Evolutionary conservation across 345 rosid species (phyloP).

Genomic region (Dipteronia dyeriana): DNA sequence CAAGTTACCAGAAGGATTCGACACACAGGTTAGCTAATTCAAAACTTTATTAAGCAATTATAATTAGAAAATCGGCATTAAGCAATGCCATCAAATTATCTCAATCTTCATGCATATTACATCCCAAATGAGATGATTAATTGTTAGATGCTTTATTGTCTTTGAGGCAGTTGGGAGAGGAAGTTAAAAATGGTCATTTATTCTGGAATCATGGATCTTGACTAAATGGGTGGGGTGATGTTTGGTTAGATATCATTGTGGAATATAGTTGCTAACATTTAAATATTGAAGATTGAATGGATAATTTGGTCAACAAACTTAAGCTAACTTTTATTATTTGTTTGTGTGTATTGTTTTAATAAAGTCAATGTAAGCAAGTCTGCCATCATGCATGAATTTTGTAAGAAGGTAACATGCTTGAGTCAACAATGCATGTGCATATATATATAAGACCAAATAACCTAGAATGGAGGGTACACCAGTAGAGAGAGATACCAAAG

Average conservation of each 20-base stretch:
- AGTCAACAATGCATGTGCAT: constrained; percentile 72
- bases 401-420: constrained; percentile 67
- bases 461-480: constrained; percentile 16
- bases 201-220: constrained; percentile 46
- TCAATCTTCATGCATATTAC: not conserved
- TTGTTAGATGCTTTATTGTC: no score
- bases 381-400: constrained; percentile 50
- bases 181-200: constrained; percentile 31
- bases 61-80: not conserved
- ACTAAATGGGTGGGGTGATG: constrained; percentile 28
- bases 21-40: constrained; percentile 71
- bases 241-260: constrained; percentile 33
- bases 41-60: not conserved
- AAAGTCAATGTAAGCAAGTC: constrained; percentile 51
- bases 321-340: constrained; percentile 31
- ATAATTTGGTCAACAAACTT: constrained; percentile 55
- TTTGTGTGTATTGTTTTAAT: constrained; percentile 12
- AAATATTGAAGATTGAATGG: constrained; percentile 20
- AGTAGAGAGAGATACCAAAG: not conserved
- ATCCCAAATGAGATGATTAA: no score
- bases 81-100: not conserved
- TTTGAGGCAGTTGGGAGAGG: constrained; percentile 24
- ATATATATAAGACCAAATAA: constrained; percentile 19
- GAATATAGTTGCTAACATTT: constrained; percentile 22
- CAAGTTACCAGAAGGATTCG: constrained; percentile 90